Conservation (phyloP, 306 rosid species). For the Lathyrus aphaca region DNA sequence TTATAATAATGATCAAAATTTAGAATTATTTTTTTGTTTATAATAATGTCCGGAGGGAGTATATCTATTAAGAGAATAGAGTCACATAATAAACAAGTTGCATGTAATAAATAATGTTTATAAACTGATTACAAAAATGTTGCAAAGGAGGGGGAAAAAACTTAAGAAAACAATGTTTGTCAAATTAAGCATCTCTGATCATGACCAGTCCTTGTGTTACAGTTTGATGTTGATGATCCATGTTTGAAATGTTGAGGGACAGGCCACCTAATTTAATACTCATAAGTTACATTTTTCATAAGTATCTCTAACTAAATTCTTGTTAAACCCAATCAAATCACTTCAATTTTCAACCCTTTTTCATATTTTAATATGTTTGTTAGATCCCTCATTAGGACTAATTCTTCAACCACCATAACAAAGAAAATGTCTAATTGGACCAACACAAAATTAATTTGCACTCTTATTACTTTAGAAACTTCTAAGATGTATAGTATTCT, state of each 20-base stretch:
- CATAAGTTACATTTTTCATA: conserved; percentile 33
- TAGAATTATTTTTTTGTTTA: no score
- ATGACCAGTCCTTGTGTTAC: conserved; percentile 22
- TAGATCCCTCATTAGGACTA: conserved; percentile 32
- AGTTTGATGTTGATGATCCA: conserved; percentile 39
- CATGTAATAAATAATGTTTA: no score
- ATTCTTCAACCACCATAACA: conserved; percentile 44
- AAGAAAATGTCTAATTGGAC: conserved; percentile 36
- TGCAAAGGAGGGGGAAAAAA: no score
- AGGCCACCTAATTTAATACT: conserved; percentile 55
- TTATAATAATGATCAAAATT: no score
- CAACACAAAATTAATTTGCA: conserved; percentile 27
- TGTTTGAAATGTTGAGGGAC: conserved; percentile 46
- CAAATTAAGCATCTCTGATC: conserved; percentile 35
- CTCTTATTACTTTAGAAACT: conserved; percentile 25
- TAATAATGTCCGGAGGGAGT: no score
- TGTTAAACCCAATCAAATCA: conserved; percentile 55
- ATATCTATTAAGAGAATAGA: no score
- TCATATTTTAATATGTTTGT: not conserved
- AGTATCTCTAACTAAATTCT: conserved; percentile 59
- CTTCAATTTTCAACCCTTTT: conserved; percentile 21
- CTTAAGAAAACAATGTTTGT: no score
- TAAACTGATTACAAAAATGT: no score
- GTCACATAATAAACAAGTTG: no score
- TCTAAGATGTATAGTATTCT: not conserved